Evolutionary conservation across 2,329 filamentous ascomycete genomes (phyloP).

Genomic region (Acarospora socialis): DNA sequence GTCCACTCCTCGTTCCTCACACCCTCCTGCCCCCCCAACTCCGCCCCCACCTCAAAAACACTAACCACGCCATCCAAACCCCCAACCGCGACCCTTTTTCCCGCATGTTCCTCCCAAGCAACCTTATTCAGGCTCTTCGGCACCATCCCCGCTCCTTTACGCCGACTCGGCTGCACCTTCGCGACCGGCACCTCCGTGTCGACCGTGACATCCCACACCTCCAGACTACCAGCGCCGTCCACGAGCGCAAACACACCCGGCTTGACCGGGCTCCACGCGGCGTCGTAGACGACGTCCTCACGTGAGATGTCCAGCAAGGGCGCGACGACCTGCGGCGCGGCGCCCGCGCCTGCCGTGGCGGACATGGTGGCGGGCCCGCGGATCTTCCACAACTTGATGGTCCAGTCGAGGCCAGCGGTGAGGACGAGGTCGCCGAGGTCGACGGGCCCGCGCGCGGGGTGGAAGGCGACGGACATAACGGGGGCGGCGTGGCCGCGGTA

Average conservation of each 20-base stretch:
- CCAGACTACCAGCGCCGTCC: constrained; percentile 80
- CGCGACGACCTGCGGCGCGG: constrained; percentile 37
- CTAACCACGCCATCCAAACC: constrained; percentile 84
- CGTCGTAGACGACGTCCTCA: constrained; percentile 94
- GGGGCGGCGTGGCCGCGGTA: constrained; percentile 87
- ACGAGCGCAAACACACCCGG: constrained; percentile 91
- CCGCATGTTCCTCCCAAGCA: constrained; percentile 84
- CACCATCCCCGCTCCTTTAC: constrained; percentile 21
- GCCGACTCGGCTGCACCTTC: constrained; percentile 54
- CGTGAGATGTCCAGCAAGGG: constrained; percentile 82
- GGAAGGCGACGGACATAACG: constrained; percentile 92
- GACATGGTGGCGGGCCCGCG: constrained; percentile 39
- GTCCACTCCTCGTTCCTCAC: constrained; percentile 83
- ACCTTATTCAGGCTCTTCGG: constrained; percentile 82
- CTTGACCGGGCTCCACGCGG: constrained; percentile 85
- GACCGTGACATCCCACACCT: constrained; percentile 87
- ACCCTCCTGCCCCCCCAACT: constrained; percentile 71
- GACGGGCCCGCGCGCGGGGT: constrained; percentile 79
- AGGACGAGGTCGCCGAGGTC: constrained; percentile 90
- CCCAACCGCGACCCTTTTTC: constrained; percentile 73
- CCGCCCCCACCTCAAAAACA: constrained; percentile 77
- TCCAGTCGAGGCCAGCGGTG: constrained; percentile 90
- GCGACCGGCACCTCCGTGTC: constrained; percentile 87
- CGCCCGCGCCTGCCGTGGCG: constrained; percentile 23
- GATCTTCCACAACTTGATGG: constrained; percentile 91